Percentiles rank a stretch among this genome's conserved stretches.
Conservation (phyloP, 2,329 filamentous ascomycete genomes). For the Phialophora tarda region DNA sequence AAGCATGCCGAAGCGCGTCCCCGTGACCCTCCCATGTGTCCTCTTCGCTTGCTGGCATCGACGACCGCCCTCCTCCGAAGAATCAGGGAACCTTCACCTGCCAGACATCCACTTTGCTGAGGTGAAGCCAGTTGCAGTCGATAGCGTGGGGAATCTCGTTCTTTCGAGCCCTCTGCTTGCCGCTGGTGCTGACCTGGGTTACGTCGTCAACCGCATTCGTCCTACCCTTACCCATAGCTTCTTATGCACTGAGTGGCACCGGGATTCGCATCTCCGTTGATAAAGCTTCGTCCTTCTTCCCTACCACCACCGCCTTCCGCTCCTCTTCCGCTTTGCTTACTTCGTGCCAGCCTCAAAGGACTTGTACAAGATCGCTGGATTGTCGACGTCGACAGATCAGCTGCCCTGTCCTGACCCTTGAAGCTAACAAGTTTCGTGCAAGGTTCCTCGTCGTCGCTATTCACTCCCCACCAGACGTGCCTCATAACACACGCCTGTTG, state of each 20-base stretch:
- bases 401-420: conserved; percentile 19
- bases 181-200: conserved; percentile 10
- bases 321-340: conserved; percentile 16
- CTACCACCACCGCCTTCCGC: conserved; percentile 6
- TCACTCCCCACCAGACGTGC: conserved; percentile 17
- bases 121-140: conserved; percentile 18
- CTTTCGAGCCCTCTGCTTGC: conserved; percentile 21
- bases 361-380: conserved; percentile 19
- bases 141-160: conserved; percentile 32
- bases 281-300: conserved; percentile 18
- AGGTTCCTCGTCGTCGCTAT: neutral
- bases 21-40: neutral
- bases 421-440: conserved; percentile 8
- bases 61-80: conserved; percentile 9
- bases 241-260: conserved; percentile 18
- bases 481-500: conserved; percentile 15
- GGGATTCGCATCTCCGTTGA: conserved; percentile 19
- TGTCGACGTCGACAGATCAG: conserved; percentile 14
- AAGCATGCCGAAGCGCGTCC: conserved; percentile 26
- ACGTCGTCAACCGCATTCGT: conserved; percentile 16
- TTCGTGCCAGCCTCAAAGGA: too few species aligned
- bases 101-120: conserved; percentile 14
- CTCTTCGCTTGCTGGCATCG: conserved; percentile 8
- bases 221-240: conserved; percentile 23
- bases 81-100: conserved; percentile 5